phyloP scores from a whole-genome alignment of 2,329 filamentous ascomycete genomes.

The Dichotomopilus funicola region DNA sequence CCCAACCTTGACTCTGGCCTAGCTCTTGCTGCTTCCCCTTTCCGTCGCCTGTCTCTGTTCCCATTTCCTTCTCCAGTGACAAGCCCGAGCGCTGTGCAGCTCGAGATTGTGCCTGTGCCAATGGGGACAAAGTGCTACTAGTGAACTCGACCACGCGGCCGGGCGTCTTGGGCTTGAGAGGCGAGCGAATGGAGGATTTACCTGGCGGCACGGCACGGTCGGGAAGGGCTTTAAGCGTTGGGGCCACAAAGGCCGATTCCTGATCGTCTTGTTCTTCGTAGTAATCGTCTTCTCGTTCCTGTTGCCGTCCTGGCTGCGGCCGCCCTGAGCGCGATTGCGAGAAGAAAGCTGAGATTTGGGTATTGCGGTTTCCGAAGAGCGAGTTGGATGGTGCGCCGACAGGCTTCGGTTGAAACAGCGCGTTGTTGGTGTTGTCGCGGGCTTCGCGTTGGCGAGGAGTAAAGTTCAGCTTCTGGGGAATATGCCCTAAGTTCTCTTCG shows the following conservation, averaged over 20 bases:
- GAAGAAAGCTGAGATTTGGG: slow-evolving; percentile 15
- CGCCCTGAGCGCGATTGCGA: slow-evolving; percentile 1
- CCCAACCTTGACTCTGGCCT: no score
- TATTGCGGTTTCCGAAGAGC: slow-evolving; percentile 12
- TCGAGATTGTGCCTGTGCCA: slow-evolving; percentile 34
- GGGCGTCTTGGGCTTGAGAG: slow-evolving; percentile 50
- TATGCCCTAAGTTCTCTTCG: slow-evolving; percentile 27
- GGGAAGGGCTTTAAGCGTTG: slow-evolving; percentile 43
- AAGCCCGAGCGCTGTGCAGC: slow-evolving; percentile 16
- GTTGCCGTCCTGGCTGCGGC: not conserved
- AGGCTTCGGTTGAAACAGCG: slow-evolving; percentile 32
- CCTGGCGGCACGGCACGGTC: slow-evolving; percentile 46
- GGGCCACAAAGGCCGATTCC: slow-evolving; percentile 33
- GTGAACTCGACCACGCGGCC: slow-evolving; percentile 54
- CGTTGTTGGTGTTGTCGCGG: slow-evolving; percentile 14
- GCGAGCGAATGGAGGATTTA: slow-evolving; percentile 53
- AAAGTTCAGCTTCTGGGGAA: slow-evolving; percentile 45
- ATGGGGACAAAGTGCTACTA: slow-evolving; percentile 42
- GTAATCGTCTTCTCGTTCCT: not conserved
- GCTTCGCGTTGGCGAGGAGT: slow-evolving; percentile 36
- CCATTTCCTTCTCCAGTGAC: slow-evolving; percentile 1
- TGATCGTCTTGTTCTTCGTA: slow-evolving; percentile 21
- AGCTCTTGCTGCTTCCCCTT: no score
- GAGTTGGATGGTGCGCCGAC: slow-evolving; percentile 9
- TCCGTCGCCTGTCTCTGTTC: not conserved